These are phyloP conservation scores for Sophora flavescens DNA, from an alignment of 306 rosid genomes.

Conservation along the genomic window DNA sequence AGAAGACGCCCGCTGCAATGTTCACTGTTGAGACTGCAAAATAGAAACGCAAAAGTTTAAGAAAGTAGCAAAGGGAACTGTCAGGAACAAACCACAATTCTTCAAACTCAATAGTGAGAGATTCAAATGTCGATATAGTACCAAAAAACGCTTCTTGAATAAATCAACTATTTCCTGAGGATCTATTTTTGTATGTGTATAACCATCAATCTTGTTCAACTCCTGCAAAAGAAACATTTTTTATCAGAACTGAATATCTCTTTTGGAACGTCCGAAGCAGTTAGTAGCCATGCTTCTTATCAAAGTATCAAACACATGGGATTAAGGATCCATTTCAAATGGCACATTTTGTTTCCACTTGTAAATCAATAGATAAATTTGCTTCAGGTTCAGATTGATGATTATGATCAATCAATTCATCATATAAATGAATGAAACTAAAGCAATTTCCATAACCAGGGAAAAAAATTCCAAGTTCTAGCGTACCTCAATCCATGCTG, in stretches of 20 bases:
- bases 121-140: conserved; percentile 19
- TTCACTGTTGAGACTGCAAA: conserved; percentile 63
- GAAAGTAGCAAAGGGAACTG: background rate
- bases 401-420: too few relatives aligned
- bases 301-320: too few relatives aligned
- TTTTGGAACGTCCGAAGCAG: background rate
- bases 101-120: background rate
- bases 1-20: conserved; percentile 1
- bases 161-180: conserved; percentile 54
- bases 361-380: background rate
- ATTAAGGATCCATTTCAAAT: background rate
- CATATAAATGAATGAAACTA: conserved; percentile 6
- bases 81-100: conserved; percentile 24
- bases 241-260: background rate
- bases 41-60: conserved; percentile 16
- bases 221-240: conserved; percentile 55
- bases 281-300: background rate
- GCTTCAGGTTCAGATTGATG: background rate
- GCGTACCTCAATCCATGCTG: conserved; percentile 74
- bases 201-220: conserved; percentile 76
- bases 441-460: background rate
- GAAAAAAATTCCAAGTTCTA: background rate
- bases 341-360: conserved; percentile 3
- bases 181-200: conserved; percentile 65
- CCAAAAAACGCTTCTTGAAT: conserved; percentile 69